Evolutionary conservation across 2,329 filamentous ascomycete genomes (phyloP), one percentile per base, ranked within the genome.

Genomic region (Neofusicoccum cordaticola): DNA sequence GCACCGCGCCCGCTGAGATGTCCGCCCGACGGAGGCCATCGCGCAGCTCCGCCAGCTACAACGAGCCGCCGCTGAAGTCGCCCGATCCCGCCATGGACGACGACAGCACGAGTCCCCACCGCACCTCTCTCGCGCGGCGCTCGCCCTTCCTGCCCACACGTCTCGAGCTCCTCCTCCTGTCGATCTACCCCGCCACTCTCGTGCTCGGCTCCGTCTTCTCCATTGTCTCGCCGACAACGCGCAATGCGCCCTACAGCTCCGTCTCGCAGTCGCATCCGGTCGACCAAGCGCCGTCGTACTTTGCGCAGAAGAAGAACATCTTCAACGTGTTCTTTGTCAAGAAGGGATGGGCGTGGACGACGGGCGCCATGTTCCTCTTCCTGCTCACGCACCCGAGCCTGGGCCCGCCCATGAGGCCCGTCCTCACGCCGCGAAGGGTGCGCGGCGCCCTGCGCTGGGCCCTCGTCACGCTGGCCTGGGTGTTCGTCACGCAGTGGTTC

Each of bases 281-380:
- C 65, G 74, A 77, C 45, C 76, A 82, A 4, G 86, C 89, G 58
- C 91, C 91, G 2, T 89, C 85, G 74, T 99, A 98, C 82, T 99
- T 99, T 76, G 94, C 95, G 52, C 90, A 90, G 71, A 99, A 99
- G 79, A 85, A 88, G 76, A 99, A 99, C 80, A 71, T 97, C 61
- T 90, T 98, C 85, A 99, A 99, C 75, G 78, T 90, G 52, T 85
- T 93, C 71, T 99, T 98, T 74, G 95, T 99, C 72, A 99, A 99
- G 83, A 84, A 91, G 62, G 94, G 94, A 67, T 99, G 95, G 95
- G 85, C 89, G 57, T 99, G 95, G 95, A 88, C 92, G 35, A 93
- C 91, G 0, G 74, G 86, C 9, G 89, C 91, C 0, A 93, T 97
- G 72, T 78, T 85, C 39, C 77, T 86, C 15, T 92, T 97, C 67